Evolutionary conservation across 2,329 filamentous ascomycete genomes (phyloP), one percentile per base, ranked within the genome.

Genomic region (Ambrosiella xylebori): DNA sequence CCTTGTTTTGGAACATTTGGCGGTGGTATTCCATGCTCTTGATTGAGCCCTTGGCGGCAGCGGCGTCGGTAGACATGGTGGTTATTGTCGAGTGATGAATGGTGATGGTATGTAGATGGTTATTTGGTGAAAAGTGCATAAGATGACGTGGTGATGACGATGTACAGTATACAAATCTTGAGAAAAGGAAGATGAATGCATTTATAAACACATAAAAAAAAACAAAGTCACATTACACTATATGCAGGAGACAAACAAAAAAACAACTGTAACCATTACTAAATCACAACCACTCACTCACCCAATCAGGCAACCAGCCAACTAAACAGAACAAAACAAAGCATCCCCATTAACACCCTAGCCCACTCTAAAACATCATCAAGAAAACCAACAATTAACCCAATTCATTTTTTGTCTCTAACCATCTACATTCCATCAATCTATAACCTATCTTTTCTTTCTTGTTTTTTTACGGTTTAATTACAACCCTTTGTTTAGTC

Each of bases 11-110:
- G 60, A 89, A 74, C 58, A 86, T 76, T 71, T 88, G 82, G 62
- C 85, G 84, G 68, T 89, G 85, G 68, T 86, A 86, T 66, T 88
- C 85, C 76, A 90, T 80, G 72, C 75, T 81, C 76, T 81, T 82
- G 57, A 80, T 71, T 61, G 77, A 71, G 45, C 66, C 64, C 68
- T 76, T 74, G 65, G 62, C 65, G 60, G 68, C 64, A 56, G 63
- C 59, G 57, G 63, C 65, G 58, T 62, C 62, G 63, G 64, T 65
- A 9, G 52, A 54, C 52, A 54, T 54, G 37, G 19, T 47, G n/a
- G 2, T 17, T 27, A 5, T 27, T 4, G 3, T 27, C 27, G 27
- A 27, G 27, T 27, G 27, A 27, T 27, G 27, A 27, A 54, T 54
- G 37, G 19, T 47, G n/a, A 8, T 17, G 44, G 6, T n/a, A 12